Conservation (phyloP, 108 stramenopile species). For the Parmales sp. region DNA sequence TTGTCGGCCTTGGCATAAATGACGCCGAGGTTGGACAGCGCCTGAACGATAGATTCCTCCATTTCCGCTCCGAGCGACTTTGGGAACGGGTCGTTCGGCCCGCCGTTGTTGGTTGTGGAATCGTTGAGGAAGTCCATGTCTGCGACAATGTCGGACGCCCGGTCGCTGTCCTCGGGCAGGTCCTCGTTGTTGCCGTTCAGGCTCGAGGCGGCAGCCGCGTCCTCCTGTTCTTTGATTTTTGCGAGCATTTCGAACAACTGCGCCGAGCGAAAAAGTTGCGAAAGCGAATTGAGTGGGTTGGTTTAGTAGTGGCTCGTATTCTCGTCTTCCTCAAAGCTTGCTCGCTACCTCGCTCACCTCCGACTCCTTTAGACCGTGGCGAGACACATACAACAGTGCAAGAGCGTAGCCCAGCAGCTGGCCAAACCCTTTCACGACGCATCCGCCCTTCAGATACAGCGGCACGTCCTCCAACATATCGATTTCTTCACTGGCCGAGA, state of each 20-base stretch:
- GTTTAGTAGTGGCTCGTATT: too few species aligned
- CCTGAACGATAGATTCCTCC: not conserved
- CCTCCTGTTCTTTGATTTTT: slow-evolving; percentile 14
- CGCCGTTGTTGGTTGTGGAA: not conserved
- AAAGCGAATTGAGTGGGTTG: too few species aligned
- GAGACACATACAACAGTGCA: slow-evolving; percentile 36
- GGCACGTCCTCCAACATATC: not conserved
- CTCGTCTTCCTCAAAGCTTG: too few species aligned
- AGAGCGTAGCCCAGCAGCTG: slow-evolving; percentile 31
- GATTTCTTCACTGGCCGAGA: not conserved
- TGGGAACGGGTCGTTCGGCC: too few species aligned
- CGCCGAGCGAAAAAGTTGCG: too few species aligned
- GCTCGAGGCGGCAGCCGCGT: slow-evolving; percentile 22
- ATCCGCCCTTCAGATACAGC: slow-evolving; percentile 13
- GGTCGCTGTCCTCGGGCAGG: not conserved
- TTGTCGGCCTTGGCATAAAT: slow-evolving; percentile 1
- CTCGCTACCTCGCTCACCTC: too few species aligned
- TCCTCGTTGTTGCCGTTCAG: slow-evolving; percentile 23
- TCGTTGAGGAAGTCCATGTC: slow-evolving; percentile 11
- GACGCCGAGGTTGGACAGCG: slow-evolving; percentile 19
- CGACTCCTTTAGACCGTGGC: slow-evolving; percentile 45
- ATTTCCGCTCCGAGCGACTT: not conserved
- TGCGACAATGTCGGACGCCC: not conserved
- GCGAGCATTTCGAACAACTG: slow-evolving; percentile 33
- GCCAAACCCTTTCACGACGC: slow-evolving; percentile 16